Evolutionary conservation across 352 stramenopile species (phyloP).

Genomic region (Aphanomyces cochlioides): DNA sequence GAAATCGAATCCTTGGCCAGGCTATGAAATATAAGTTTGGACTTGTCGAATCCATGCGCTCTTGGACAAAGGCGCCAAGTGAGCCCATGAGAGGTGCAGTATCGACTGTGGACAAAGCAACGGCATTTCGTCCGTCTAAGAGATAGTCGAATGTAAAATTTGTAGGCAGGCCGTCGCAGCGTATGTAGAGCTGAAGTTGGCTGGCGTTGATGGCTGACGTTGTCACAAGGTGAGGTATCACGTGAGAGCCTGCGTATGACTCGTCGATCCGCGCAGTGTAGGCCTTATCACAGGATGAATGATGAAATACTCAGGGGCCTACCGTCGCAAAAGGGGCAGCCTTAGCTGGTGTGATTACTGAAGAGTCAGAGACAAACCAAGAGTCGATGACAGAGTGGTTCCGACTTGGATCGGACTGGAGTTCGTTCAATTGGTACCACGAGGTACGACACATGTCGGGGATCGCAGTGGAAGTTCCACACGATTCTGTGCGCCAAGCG

Average conservation of each 20-base stretch:
- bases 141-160: too few species aligned
- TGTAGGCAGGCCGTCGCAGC: too few species aligned
- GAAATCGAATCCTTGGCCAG: constrained; percentile 16
- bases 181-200: too few species aligned
- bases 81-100: too few species aligned
- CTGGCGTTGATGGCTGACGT: too few species aligned
- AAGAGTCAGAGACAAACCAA: constrained; percentile 4
- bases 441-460: background rate
- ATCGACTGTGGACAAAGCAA: too few species aligned
- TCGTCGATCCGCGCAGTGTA: too few species aligned
- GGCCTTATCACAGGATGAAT: too few species aligned
- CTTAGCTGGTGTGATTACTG: background rate
- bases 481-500: background rate
- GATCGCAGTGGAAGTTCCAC: background rate
- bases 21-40: constrained; percentile 3
- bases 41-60: background rate
- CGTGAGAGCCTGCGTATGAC: too few species aligned
- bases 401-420: background rate
- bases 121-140: too few species aligned
- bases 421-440: constrained; percentile 1
- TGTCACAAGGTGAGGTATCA: too few species aligned
- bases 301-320: background rate
- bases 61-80: background rate
- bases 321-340: background rate
- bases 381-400: constrained; percentile 10